Base-by-base conservation (phyloP, 139 green algal genomes). In the Tetraselmis striata region DNA sequence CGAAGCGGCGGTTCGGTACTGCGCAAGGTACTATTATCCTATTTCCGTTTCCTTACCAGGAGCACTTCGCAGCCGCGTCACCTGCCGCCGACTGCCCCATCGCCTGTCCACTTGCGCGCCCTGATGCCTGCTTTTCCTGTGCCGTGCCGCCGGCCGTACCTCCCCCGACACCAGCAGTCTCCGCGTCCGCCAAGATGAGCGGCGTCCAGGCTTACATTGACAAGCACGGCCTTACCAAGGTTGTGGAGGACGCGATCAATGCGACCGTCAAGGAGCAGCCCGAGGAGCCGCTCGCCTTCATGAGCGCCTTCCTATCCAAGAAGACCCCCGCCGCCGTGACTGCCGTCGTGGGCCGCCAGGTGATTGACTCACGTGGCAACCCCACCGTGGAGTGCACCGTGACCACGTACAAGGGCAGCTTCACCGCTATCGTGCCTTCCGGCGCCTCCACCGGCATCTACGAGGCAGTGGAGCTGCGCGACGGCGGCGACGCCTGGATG, bases 331-430 rank as follows among this genome's bases (percentile, higher is more conserved):
- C 93, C 0, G 91, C 89, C 80, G 98, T 99, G 84, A 90, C 88
- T n/a, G 93, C 93, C 75, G 85, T 99, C 1, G 88, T 95, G 28
- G 97, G 90, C 45, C 92, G 97, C 31, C 95, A 98, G 94, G 95
- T 99, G 81, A 91, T 98, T 59, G 97, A 99, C 92, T 98, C 93
- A 1, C 92, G 97, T 30, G 97, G 97, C 79, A 99, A 99, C 90
- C 97, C 97, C 29, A 99, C 97, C 22, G 96, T 98, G 27, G 95
- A 98, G 90, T 87, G 84, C 1, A 87, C 84, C 58, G 93, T 98
- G 29, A 88, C 88, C 85, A 99, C 97, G 0, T 75, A 94, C 85
- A 97, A 97, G 86, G 96, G 96, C 77, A 95, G 89, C 67, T 98
- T 97, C 89, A 84, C 94, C 29, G 97, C 95, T 26, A 94, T 94